phyloP scores from a whole-genome alignment of 2,329 filamentous ascomycete species.

The Sporothrix mexicana region DNA sequence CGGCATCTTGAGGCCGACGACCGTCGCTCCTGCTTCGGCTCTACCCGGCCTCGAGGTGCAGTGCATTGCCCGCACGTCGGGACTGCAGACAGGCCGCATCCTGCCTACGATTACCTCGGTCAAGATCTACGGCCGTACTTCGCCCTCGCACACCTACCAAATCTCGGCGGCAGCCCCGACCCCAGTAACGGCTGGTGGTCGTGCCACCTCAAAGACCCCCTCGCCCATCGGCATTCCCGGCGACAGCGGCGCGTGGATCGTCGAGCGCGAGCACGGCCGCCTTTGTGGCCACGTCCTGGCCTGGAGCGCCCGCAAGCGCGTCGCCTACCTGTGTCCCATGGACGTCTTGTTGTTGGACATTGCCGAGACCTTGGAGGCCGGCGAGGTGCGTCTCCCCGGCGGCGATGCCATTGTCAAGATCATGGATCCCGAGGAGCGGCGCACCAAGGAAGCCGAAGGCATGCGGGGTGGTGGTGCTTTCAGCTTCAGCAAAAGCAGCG shows the following conservation, averaged over 20 bases:
- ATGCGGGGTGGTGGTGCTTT: neutral
- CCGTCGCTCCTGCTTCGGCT: slow-evolving; percentile 62
- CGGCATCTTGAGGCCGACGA: slow-evolving; percentile 57
- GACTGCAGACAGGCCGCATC: slow-evolving; percentile 79
- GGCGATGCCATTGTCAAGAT: slow-evolving; percentile 52
- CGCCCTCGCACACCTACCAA: slow-evolving; percentile 75
- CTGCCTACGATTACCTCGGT: slow-evolving; percentile 79
- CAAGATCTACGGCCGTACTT: slow-evolving; percentile 82
- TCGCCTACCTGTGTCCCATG: slow-evolving; percentile 96
- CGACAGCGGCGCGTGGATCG: slow-evolving; percentile 91
- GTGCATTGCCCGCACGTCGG: slow-evolving; percentile 86
- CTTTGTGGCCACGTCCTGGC: slow-evolving; percentile 91
- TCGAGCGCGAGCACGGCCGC: slow-evolving; percentile 77
- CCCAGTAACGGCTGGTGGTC: neutral
- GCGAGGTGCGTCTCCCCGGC: slow-evolving; percentile 72
- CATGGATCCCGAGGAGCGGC: slow-evolving; percentile 33
- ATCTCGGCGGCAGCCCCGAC: slow-evolving; percentile 43
- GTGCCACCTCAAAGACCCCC: neutral
- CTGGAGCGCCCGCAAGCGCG: slow-evolving; percentile 78
- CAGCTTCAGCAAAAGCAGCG: neutral
- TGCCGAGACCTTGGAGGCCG: slow-evolving; percentile 73
- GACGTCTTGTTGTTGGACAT: slow-evolving; percentile 87
- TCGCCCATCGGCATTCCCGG: slow-evolving; percentile 73
- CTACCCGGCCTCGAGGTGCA: slow-evolving; percentile 81
- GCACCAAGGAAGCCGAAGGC: slow-evolving; percentile 8